phyloP scores from a whole-genome alignment of 1,284 basidiomycete genomes.

The Malassezia yamatoensis region DNA sequence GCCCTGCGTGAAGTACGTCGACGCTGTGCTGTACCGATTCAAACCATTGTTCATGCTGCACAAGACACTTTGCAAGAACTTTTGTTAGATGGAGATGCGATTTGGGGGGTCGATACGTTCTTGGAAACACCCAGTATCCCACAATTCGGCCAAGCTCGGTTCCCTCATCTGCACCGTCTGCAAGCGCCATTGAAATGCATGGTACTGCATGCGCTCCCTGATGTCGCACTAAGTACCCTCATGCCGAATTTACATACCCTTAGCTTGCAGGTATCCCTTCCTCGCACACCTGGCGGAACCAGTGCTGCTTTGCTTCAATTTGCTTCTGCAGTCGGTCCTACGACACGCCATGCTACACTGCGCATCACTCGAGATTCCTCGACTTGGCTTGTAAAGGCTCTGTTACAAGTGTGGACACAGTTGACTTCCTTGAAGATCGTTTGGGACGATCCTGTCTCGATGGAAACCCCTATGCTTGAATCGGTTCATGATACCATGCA shows the following conservation, averaged over 20 bases:
- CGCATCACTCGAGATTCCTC: slow-evolving; percentile 1
- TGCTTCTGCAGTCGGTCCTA: not conserved
- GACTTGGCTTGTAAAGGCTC: not conserved
- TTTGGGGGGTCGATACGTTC: slow-evolving; percentile 6
- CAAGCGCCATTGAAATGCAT: slow-evolving; percentile 7
- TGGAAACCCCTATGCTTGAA: not conserved
- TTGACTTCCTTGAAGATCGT: not conserved
- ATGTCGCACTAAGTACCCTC: not conserved
- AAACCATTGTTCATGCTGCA: not conserved
- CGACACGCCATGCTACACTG: not conserved
- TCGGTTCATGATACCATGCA: not conserved
- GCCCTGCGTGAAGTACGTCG: slow-evolving; percentile 5
- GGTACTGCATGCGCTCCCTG: not conserved
- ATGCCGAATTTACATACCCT: not conserved
- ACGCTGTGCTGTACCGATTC: not conserved
- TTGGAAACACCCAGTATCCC: not conserved
- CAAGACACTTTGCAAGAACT: slow-evolving; percentile 1
- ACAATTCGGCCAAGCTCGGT: not conserved
- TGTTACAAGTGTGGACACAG: slow-evolving; percentile 1
- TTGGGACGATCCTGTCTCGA: slow-evolving; percentile 5
- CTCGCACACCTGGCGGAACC: slow-evolving; percentile 6
- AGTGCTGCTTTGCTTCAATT: slow-evolving; percentile 1
- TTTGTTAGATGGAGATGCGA: slow-evolving; percentile 8
- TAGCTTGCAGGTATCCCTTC: not conserved
- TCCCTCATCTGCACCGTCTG: not conserved